These are phyloP conservation scores for Sporodiniella umbellata DNA, from an alignment of 371 early-diverging fungal species.

Conservation along the genomic window DNA sequence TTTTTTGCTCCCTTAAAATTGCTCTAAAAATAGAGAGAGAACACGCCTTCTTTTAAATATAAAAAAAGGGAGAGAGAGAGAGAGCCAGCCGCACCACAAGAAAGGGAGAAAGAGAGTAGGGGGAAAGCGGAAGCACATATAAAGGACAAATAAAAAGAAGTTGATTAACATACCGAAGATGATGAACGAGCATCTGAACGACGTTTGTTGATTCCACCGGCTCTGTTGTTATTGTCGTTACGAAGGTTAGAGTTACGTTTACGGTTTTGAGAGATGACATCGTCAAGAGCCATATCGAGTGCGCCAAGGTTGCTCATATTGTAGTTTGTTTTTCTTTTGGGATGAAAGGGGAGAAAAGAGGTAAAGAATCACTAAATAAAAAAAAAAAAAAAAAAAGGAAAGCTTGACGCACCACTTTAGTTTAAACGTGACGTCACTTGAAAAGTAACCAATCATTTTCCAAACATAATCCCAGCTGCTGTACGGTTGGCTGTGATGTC, in stretches of 20 bases:
- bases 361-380: not conserved
- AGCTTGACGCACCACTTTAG: too few relatives aligned
- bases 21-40: too few relatives aligned
- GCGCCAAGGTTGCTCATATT: slow-evolving; percentile 30
- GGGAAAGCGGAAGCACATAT: not conserved
- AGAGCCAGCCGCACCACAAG: too few relatives aligned
- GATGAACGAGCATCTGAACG: slow-evolving; percentile 24
- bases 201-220: slow-evolving; percentile 23
- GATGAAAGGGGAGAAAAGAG: not conserved
- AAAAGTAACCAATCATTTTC: too few relatives aligned
- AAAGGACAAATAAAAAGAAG: slow-evolving; percentile 3
- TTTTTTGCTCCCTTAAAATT: not conserved
- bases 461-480: too few relatives aligned
- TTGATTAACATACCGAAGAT: slow-evolving; percentile 34
- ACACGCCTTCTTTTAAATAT: not conserved
- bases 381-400: not conserved
- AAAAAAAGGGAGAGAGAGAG: not conserved
- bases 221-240: slow-evolving; percentile 15
- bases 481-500: too few relatives aligned
- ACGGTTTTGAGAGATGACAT: slow-evolving; percentile 42
- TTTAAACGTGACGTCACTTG: too few relatives aligned
- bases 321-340: too few relatives aligned
- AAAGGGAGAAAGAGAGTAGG: not conserved
- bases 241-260: slow-evolving; percentile 11
- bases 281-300: slow-evolving; percentile 55